These are phyloP conservation scores for Ambrosiella xylebori DNA, from an alignment of 2,329 filamentous ascomycete species.

Conservation along the genomic window DNA sequence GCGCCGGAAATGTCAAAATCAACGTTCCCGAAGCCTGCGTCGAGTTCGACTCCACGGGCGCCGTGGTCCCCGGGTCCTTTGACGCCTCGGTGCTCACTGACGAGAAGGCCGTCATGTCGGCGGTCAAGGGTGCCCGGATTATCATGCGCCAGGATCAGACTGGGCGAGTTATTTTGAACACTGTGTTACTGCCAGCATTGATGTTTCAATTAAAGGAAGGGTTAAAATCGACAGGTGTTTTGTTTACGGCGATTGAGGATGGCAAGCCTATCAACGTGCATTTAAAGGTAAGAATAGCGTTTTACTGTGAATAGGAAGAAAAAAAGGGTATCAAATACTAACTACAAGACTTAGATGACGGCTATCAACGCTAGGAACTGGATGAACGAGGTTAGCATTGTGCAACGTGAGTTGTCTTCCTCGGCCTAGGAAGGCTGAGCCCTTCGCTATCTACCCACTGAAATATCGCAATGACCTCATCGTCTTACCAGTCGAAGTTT, in stretches of 20 bases:
- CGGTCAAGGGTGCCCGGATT: constrained; percentile 46
- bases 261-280: constrained; percentile 40
- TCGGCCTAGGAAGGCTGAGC: constrained; percentile 18
- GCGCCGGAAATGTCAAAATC: constrained; percentile 67
- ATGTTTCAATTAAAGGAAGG: constrained; percentile 61
- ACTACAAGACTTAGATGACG: constrained; percentile 28
- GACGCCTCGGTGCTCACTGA: constrained; percentile 31
- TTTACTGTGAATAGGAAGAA: constrained; percentile 5
- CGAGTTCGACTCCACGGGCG: constrained; percentile 35
- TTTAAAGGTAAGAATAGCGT: constrained; percentile 33
- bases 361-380: constrained; percentile 35
- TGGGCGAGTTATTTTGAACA: constrained; percentile 73
- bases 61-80: constrained; percentile 34
- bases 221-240: constrained; percentile 51
- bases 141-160: constrained; percentile 87
- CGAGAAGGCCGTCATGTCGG: constrained; percentile 13
- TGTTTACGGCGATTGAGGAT: constrained; percentile 46
- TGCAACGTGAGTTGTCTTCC: constrained; percentile 33
- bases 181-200: constrained; percentile 60
- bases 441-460: too few species aligned
- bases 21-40: constrained; percentile 49
- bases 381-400: constrained; percentile 29
- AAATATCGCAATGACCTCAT: too few species aligned
- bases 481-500: too few species aligned
- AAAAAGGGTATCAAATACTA: neutral